Conservation (phyloP, 805 yeast species). For the Candida pini region DNA sequence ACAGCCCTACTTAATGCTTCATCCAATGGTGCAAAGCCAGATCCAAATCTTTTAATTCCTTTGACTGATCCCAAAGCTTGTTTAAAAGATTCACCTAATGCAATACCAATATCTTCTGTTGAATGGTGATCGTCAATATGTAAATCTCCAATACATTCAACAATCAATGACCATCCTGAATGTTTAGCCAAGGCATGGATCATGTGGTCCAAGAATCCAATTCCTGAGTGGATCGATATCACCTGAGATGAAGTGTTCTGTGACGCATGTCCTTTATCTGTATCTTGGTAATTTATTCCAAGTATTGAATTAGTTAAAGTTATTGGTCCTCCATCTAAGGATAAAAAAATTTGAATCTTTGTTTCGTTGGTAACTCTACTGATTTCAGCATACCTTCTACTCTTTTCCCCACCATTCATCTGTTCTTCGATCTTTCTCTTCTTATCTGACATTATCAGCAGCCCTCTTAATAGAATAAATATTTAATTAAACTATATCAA, state of each 20-base stretch:
- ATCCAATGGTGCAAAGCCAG: conserved; percentile 92
- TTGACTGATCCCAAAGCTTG: conserved; percentile 82
- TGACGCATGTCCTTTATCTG: conserved; percentile 36
- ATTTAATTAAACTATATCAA: no score
- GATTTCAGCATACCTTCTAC: conserved; percentile 39
- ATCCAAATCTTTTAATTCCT: conserved; percentile 91
- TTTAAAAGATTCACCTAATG: conserved; percentile 85
- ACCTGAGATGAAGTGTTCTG: conserved; percentile 67
- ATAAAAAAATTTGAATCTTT: conserved; percentile 77
- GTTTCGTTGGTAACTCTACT: conserved; percentile 87
- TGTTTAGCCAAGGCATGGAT: conserved; percentile 95
- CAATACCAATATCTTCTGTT: conserved; percentile 92
- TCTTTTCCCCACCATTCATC: not conserved
- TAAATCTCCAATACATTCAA: conserved; percentile 90
- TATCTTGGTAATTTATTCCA: conserved; percentile 28
- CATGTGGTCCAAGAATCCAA: conserved; percentile 97
- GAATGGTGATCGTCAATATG: conserved; percentile 98
- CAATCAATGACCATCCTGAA: conserved; percentile 87
- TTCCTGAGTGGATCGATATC: conserved; percentile 81
- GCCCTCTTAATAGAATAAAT: no score
- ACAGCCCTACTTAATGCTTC: conserved; percentile 95
- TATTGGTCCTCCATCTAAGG: conserved; percentile 81
- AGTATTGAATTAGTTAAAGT: conserved; percentile 57
- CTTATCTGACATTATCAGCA: no score
- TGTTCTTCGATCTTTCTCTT: conserved; percentile 9